phyloP scores from a whole-genome alignment of 352 stramenopile species.

The Globisporangium acanthophoron region DNA sequence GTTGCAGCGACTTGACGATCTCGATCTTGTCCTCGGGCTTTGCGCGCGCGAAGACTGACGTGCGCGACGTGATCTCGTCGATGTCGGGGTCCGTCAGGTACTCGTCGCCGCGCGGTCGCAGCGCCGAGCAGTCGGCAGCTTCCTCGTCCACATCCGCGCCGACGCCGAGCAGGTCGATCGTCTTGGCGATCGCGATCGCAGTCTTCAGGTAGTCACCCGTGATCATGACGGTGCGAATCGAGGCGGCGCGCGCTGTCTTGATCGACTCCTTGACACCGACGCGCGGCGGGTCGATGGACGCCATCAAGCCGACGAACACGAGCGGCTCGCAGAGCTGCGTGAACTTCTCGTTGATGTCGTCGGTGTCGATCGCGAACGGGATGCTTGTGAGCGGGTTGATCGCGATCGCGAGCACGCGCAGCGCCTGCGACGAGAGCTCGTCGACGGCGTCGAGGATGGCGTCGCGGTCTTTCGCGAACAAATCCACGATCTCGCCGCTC shows the following conservation, averaged over 20 bases:
- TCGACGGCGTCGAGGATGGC: constrained; percentile 44
- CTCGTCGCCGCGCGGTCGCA: constrained; percentile 37
- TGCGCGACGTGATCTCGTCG: constrained; percentile 80
- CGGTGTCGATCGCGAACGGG: constrained; percentile 34
- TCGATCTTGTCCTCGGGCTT: constrained; percentile 95
- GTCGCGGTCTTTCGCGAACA: constrained; percentile 17
- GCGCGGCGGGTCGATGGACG: constrained; percentile 83
- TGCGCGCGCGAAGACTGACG: constrained; percentile 91
- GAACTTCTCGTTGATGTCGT: constrained; percentile 73
- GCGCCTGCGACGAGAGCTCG: constrained; percentile 58
- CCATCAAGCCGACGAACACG: constrained; percentile 92
- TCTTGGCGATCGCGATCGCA: constrained; percentile 89
- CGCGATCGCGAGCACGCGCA: constrained; percentile 88
- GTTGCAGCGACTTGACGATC: constrained; percentile 94
- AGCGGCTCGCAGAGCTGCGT: constrained; percentile 56
- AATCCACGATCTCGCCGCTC: constrained; percentile 18
- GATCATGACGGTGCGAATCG: constrained; percentile 88
- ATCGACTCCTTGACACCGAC: constrained; percentile 59
- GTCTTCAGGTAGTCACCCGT: constrained; percentile 95
- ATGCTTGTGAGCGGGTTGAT: constrained; percentile 61
- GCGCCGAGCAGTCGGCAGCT: constrained; percentile 71
- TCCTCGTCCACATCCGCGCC: constrained; percentile 47
- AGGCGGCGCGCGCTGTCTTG: constrained; percentile 29
- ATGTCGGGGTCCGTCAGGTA: constrained; percentile 74
- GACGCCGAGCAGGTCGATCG: constrained; percentile 89